Conservation (phyloP, 768 basidiomycete genomes). For the Pisolithus microcarpus region DNA sequence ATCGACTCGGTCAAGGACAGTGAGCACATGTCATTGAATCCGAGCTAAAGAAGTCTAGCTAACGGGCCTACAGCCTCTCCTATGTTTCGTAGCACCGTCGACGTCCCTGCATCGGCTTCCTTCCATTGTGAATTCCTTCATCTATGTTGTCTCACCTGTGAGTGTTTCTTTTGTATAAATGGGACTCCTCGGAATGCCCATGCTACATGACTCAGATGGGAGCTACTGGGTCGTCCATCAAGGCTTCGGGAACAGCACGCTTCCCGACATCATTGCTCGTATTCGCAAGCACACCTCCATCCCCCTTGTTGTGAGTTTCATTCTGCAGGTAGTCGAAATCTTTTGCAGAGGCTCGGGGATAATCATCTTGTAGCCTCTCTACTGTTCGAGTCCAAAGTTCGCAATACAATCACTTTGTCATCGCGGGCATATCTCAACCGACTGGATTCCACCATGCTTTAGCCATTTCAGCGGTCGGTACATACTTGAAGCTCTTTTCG, state of each 20-base stretch:
- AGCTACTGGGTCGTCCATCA: slow-evolving; percentile 86
- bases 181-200: background rate
- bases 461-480: slow-evolving; percentile 58
- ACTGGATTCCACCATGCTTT: slow-evolving; percentile 70
- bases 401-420: background rate
- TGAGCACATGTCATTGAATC: background rate
- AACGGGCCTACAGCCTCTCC: slow-evolving; percentile 53
- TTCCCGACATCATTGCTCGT: slow-evolving; percentile 78
- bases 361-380: slow-evolving; percentile 7
- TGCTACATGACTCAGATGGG: slow-evolving; percentile 65
- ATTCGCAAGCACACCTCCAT: slow-evolving; percentile 72
- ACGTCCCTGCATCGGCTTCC: slow-evolving; percentile 82
- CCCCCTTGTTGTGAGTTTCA: slow-evolving; percentile 90
- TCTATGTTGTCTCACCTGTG: slow-evolving; percentile 97
- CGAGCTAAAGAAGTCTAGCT: background rate
- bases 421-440: slow-evolving; percentile 13
- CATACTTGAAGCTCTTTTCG: slow-evolving; percentile 94
- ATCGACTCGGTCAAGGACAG: too few relatives aligned
- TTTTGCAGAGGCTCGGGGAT: slow-evolving; percentile 66
- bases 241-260: slow-evolving; percentile 60
- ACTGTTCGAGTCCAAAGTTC: background rate
- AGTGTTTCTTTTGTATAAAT: slow-evolving; percentile 3
- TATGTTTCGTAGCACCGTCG: slow-evolving; percentile 95
- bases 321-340: slow-evolving; percentile 50
- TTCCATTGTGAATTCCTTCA: slow-evolving; percentile 93